Evolutionary conservation across 164 flowering plant genomes (phyloP).

Genomic region (Kalanchoe fedtschenkoi): DNA sequence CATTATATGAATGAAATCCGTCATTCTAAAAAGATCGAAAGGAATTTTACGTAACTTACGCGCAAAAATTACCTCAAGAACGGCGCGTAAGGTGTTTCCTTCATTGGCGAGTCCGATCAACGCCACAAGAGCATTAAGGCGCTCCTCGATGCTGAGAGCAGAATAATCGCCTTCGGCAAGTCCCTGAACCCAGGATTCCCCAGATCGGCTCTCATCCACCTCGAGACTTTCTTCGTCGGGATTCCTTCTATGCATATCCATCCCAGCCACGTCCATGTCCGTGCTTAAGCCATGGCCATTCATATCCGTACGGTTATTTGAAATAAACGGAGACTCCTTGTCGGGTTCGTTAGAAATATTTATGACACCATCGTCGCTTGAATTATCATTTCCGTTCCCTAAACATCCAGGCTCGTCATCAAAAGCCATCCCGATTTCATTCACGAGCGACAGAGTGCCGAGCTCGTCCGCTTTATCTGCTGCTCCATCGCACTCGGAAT

Average conservation of each 20-base stretch:
- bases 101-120: conserved; percentile 82
- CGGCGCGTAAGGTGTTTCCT: conserved; percentile 73
- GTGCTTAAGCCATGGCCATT: conserved; percentile 15
- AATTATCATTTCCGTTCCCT: conserved; percentile 25
- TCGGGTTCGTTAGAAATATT: conserved; percentile 19
- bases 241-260: conserved; percentile 11
- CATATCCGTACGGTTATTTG: conserved; percentile 21
- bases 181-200: conserved; percentile 89
- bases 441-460: conserved; percentile 21
- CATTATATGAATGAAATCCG: background rate
- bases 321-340: conserved; percentile 21
- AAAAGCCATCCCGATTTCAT: conserved; percentile 17
- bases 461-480: conserved; percentile 77
- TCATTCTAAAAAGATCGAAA: conserved; percentile 15
- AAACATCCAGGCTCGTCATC: conserved; percentile 16
- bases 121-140: conserved; percentile 82
- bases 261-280: conserved; percentile 24
- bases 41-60: conserved; percentile 17
- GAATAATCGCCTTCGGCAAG: conserved; percentile 83
- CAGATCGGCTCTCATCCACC: conserved; percentile 70
- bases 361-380: conserved; percentile 15
- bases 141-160: conserved; percentile 86
- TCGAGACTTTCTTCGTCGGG: conserved; percentile 45
- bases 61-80: conserved; percentile 53
- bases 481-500: conserved; percentile 41